These are phyloP conservation scores for Sugiyamaella xylanicola DNA, from an alignment of 1,139 yeast species.

Conservation along the genomic window DNA sequence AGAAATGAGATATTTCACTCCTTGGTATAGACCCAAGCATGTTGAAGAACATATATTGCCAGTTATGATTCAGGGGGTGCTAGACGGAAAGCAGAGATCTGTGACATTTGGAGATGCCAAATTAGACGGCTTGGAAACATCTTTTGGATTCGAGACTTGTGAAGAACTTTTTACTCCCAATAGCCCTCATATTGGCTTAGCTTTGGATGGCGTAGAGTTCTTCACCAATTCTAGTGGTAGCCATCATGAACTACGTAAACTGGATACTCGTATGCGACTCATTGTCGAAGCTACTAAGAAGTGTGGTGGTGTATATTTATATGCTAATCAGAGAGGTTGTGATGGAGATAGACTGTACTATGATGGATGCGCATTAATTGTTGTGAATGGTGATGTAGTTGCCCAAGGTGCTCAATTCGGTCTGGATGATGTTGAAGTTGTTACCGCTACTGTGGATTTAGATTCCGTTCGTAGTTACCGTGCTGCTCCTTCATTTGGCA, in stretches of 20 bases:
- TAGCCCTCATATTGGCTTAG: conserved; percentile 89
- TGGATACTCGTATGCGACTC: conserved; percentile 78
- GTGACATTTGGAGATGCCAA: conserved; percentile 92
- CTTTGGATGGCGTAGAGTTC: conserved; percentile 94
- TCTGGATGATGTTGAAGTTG: conserved; percentile 85
- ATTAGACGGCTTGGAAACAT: conserved; percentile 77
- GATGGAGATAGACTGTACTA: conserved; percentile 97
- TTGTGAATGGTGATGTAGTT: conserved; percentile 84
- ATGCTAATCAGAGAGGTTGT: conserved; percentile 95
- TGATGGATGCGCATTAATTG: conserved; percentile 95
- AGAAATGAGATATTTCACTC: conserved; percentile 95
- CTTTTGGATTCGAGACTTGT: conserved; percentile 94
- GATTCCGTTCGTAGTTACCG: conserved; percentile 89
- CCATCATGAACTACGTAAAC: conserved; percentile 91
- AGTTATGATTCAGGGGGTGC: conserved; percentile 56
- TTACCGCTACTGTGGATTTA: conserved; percentile 89
- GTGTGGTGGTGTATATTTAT: conserved; percentile 93
- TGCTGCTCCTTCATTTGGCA: conserved; percentile 67
- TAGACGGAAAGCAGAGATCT: conserved; percentile 54
- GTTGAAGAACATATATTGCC: conserved; percentile 78
- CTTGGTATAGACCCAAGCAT: conserved; percentile 81
- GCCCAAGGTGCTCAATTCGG: conserved; percentile 95
- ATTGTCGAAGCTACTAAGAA: conserved; percentile 91
- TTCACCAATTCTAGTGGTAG: conserved; percentile 95
- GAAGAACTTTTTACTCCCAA: conserved; percentile 96